Conservation (phyloP, 148 eudicot genomes). For the Rhododendron griersonianum region DNA sequence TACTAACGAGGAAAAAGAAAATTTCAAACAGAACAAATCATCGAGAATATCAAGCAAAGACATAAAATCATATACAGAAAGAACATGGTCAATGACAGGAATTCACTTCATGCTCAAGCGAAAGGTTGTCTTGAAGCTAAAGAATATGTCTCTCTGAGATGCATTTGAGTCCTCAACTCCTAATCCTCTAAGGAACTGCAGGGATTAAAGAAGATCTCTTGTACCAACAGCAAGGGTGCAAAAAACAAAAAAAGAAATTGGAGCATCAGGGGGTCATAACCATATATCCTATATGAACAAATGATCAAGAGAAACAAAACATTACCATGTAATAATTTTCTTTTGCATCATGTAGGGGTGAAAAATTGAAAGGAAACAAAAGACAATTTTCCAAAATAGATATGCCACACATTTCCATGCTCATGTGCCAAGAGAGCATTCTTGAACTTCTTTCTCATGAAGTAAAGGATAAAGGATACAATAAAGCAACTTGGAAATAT, state of each 20-base stretch:
- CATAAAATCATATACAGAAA: not conserved
- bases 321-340: not conserved
- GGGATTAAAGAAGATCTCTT: not conserved
- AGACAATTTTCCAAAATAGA: not conserved
- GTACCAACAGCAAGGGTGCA: not conserved
- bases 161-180: not conserved
- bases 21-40: not conserved
- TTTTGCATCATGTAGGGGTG: not conserved
- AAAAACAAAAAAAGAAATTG: not conserved
- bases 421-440: not conserved
- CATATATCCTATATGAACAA: not conserved
- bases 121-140: not conserved
- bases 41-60: not conserved
- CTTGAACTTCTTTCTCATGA: not conserved
- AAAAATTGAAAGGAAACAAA: not conserved
- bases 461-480: constrained; percentile 66
- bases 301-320: not conserved
- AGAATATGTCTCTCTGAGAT: not conserved
- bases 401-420: not conserved
- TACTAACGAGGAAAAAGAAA: not conserved
- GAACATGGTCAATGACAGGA: not conserved
- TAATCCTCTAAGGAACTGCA: not conserved
- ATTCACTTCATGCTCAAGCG: not conserved
- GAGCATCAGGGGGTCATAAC: not conserved
- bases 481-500: constrained; percentile 91